A percentile compares a stretch with the other conserved stretches of the same genome.
Evolutionary conservation across 768 basidiomycete species (phyloP).

Genomic region (Mycena filopes): DNA sequence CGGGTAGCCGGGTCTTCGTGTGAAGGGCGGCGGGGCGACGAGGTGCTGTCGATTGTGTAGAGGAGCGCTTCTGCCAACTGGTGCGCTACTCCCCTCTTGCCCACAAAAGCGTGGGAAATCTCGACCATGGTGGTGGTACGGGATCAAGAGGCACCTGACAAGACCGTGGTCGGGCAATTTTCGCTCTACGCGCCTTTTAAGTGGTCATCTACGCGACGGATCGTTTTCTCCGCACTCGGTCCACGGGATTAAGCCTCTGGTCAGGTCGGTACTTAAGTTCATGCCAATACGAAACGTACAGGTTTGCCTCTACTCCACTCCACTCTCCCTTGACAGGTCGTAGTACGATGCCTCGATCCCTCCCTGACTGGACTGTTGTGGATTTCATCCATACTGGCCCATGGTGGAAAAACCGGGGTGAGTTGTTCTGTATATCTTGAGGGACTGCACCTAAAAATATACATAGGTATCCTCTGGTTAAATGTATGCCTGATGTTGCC

Average conservation of each 20-base stretch:
- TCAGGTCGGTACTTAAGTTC: constrained; percentile 21
- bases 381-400: constrained; percentile 68
- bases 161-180: constrained; percentile 25
- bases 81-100: no score
- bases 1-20: no score
- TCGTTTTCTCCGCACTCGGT: constrained; percentile 27
- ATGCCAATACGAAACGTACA: constrained; percentile 8
- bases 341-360: constrained; percentile 40
- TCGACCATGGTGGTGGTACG: no score
- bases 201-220: constrained; percentile 1
- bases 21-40: no score
- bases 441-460: background rate
- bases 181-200: constrained; percentile 28
- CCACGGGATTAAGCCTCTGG: constrained; percentile 30
- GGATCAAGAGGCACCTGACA: no score
- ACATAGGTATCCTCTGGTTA: constrained; percentile 63
- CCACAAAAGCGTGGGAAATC: no score
- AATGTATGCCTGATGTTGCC: constrained; percentile 71
- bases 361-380: constrained; percentile 64
- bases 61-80: no score
- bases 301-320: constrained; percentile 11
- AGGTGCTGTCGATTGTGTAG: no score
- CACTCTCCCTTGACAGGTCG: constrained; percentile 1
- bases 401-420: constrained; percentile 74
- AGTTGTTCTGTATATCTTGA: constrained; percentile 20